Evolutionary conservation across 116 monocot genomes (phyloP).

Genomic region (Posidonia oceanica): DNA sequence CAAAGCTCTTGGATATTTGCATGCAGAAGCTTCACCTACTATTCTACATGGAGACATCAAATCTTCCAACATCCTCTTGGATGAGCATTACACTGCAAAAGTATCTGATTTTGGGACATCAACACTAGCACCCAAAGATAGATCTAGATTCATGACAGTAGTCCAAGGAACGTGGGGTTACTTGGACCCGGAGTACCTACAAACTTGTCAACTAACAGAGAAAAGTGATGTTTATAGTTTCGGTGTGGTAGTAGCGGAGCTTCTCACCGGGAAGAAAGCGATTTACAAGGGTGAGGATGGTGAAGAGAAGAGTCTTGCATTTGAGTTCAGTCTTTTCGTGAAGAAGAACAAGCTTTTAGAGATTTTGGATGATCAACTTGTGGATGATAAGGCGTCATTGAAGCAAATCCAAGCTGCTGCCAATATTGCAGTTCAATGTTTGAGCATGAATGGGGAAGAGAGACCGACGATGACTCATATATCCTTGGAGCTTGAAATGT

Average conservation of each 20-base stretch:
- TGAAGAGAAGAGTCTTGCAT: slow-evolving; percentile 16
- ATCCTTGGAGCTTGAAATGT: background rate
- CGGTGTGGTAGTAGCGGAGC: slow-evolving; percentile 34
- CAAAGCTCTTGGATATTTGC: slow-evolving; percentile 33
- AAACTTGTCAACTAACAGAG: slow-evolving; percentile 21
- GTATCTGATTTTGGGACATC: slow-evolving; percentile 42
- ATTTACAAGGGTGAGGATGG: slow-evolving; percentile 8
- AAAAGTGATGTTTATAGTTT: slow-evolving; percentile 49
- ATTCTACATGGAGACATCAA: slow-evolving; percentile 45
- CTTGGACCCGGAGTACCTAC: slow-evolving; percentile 43
- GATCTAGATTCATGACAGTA: slow-evolving; percentile 20
- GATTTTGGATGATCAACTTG: slow-evolving; percentile 15
- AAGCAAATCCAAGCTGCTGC: slow-evolving; percentile 12
- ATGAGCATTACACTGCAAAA: slow-evolving; percentile 22
- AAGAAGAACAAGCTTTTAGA: slow-evolving; percentile 12
- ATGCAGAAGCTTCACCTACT: slow-evolving; percentile 23
- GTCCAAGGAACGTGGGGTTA: slow-evolving; percentile 51
- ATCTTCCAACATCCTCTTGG: slow-evolving; percentile 36
- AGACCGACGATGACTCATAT: slow-evolving; percentile 26
- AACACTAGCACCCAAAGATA: slow-evolving; percentile 22
- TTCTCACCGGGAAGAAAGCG: slow-evolving; percentile 24
- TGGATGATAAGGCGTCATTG: background rate
- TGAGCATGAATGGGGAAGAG: slow-evolving; percentile 14
- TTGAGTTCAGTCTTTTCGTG: background rate
- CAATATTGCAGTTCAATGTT: slow-evolving; percentile 15